Percentiles rank a stretch among this genome's conserved stretches.
phyloP scores from a whole-genome alignment of 371 early-diverging fungal species.

The Fennellomyces sp. region DNA sequence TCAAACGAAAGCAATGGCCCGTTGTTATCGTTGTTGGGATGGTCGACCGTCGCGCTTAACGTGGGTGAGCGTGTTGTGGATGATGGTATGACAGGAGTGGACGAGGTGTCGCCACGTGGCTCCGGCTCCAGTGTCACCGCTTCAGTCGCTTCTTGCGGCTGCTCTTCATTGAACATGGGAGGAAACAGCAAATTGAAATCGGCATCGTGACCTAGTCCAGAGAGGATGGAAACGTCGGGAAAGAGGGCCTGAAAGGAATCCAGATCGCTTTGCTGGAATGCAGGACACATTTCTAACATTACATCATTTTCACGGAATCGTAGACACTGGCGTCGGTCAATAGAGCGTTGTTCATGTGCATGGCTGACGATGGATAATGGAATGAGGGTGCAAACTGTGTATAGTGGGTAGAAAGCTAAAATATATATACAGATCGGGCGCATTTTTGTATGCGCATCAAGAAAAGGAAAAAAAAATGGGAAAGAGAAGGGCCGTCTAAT shows the following conservation, averaged over 20 bases:
- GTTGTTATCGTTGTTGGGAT: neutral
- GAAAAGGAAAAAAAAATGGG: neutral
- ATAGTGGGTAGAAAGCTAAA: constrained; percentile 3
- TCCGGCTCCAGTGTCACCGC: neutral
- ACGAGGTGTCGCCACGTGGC: constrained; percentile 1
- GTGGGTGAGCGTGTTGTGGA: neutral
- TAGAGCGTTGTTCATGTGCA: neutral
- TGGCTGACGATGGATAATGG: neutral
- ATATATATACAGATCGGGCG: neutral
- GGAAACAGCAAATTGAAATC: constrained; percentile 7
- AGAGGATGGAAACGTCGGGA: constrained; percentile 20
- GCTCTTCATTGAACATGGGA: neutral
- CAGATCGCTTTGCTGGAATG: constrained; percentile 20
- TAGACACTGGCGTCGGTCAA: constrained; percentile 16
- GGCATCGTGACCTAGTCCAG: constrained; percentile 15
- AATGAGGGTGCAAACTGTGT: constrained; percentile 2
- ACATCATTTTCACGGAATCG: constrained; percentile 23
- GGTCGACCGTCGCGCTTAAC: neutral
- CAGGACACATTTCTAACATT: constrained; percentile 25
- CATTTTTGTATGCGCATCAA: too few relatives aligned
- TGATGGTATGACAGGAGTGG: neutral
- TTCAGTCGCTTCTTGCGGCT: neutral
- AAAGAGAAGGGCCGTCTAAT: neutral
- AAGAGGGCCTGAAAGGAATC: constrained; percentile 20
- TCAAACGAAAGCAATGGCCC: constrained; percentile 36